A percentile compares a stretch with the other conserved stretches of the same genome.
Evolutionary conservation across 2,329 filamentous ascomycete genomes (phyloP).

Genomic region (Penicillium sp.): DNA sequence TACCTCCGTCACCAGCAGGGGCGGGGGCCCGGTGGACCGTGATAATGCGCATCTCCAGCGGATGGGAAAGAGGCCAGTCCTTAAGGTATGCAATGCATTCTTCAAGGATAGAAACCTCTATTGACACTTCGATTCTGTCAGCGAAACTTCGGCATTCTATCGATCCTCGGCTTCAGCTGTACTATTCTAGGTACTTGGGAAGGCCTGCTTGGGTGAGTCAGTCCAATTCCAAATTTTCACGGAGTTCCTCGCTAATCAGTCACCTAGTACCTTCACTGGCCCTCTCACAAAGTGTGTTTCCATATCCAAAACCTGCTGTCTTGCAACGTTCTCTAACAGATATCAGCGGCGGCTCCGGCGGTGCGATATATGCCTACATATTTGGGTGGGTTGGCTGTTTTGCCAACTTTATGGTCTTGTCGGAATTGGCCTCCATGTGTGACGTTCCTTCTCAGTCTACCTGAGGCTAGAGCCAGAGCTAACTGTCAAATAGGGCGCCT

Average conservation of each 20-base stretch:
- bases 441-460: not conserved
- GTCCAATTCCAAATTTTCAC: not conserved
- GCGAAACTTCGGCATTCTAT: slow-evolving; percentile 35
- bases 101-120: not conserved
- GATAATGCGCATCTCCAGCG: slow-evolving; percentile 4
- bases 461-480: not conserved
- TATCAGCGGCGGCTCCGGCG: slow-evolving; percentile 23
- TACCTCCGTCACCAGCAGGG: not conserved
- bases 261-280: slow-evolving; percentile 1
- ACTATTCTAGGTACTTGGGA: slow-evolving; percentile 36
- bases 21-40: not conserved
- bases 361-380: slow-evolving; percentile 24
- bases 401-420: slow-evolving; percentile 18
- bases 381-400: slow-evolving; percentile 22
- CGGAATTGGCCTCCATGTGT: slow-evolving; percentile 27
- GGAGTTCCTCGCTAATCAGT: not conserved
- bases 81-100: not conserved
- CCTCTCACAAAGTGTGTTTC: slow-evolving; percentile 11
- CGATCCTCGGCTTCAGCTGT: slow-evolving; percentile 34
- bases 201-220: slow-evolving; percentile 28
- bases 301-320: not conserved
- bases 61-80: slow-evolving; percentile 6
- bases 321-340: not conserved
- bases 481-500: slow-evolving; percentile 15
- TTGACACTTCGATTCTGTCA: slow-evolving; percentile 5